Percentiles rank a stretch among this genome's conserved stretches.
phyloP scores from a whole-genome alignment of 768 basidiomycete genomes.

The Obba rivulosa region DNA sequence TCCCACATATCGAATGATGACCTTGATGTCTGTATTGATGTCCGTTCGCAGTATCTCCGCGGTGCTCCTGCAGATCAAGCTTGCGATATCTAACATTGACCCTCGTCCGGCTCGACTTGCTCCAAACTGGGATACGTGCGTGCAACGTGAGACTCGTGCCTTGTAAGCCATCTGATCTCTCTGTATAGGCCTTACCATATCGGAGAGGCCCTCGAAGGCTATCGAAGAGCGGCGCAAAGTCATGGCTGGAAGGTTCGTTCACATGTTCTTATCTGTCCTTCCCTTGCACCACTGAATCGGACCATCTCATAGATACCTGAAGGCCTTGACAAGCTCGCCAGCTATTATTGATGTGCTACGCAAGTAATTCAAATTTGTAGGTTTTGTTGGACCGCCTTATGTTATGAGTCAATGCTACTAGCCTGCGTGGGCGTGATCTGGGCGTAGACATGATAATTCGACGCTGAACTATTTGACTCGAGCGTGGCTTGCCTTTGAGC shows the following conservation, averaged over 20 bases:
- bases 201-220: constrained; percentile 57
- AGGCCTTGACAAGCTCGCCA: neutral
- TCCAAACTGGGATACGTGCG: constrained; percentile 41
- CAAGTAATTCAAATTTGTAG: too few relatives aligned
- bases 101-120: constrained; percentile 59
- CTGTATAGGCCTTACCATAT: constrained; percentile 36
- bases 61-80: constrained; percentile 57
- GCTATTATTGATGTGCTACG: too few relatives aligned
- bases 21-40: neutral
- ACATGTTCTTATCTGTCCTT: neutral
- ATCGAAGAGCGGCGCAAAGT: constrained; percentile 55
- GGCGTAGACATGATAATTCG: too few relatives aligned
- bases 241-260: constrained; percentile 57
- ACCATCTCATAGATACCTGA: neutral
- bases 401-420: too few relatives aligned
- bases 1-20: neutral
- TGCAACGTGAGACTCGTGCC: neutral
- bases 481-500: too few relatives aligned
- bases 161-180: too few relatives aligned
- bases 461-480: too few relatives aligned
- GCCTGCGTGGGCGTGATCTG: too few relatives aligned
- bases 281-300: too few relatives aligned
- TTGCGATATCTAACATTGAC: constrained; percentile 64
- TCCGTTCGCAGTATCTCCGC: constrained; percentile 28
- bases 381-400: too few relatives aligned